Conservation (phyloP, 805 yeast species). For the Candida endomychidarum region DNA sequence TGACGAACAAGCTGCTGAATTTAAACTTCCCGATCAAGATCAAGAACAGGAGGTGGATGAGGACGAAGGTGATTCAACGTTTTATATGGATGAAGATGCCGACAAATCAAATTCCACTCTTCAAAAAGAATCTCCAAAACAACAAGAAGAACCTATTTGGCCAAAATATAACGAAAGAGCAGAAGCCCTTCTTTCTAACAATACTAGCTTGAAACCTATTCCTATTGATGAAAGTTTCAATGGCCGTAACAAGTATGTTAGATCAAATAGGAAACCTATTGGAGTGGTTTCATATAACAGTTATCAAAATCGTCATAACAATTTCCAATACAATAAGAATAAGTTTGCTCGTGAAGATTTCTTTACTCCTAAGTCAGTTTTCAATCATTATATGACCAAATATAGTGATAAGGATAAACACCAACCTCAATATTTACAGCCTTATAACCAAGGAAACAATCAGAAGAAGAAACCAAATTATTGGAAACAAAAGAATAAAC, state of each 20-base stretch:
- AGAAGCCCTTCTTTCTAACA: slow-evolving; percentile 41
- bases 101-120: slow-evolving; percentile 15
- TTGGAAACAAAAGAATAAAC: slow-evolving; percentile 20
- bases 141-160: not conserved
- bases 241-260: slow-evolving; percentile 23
- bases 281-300: slow-evolving; percentile 58
- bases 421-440: slow-evolving; percentile 23
- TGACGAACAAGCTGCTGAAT: no score
- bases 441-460: slow-evolving; percentile 16
- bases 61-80: slow-evolving; percentile 16
- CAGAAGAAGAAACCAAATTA: slow-evolving; percentile 15
- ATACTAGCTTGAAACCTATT: slow-evolving; percentile 38
- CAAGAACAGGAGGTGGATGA: not conserved
- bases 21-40: no score
- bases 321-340: slow-evolving; percentile 14
- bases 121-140: slow-evolving; percentile 3
- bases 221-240: slow-evolving; percentile 31
- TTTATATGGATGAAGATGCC: slow-evolving; percentile 17
- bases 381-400: slow-evolving; percentile 69
- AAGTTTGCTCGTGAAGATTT: slow-evolving; percentile 66
- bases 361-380: slow-evolving; percentile 76
- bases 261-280: slow-evolving; percentile 57
- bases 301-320: slow-evolving; percentile 12
- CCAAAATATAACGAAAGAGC: slow-evolving; percentile 38
- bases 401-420: slow-evolving; percentile 39